Evolutionary conservation across 306 rosid genomes (phyloP), one percentile per base, ranked within the genome.

Genomic region (Quercus suber): DNA sequence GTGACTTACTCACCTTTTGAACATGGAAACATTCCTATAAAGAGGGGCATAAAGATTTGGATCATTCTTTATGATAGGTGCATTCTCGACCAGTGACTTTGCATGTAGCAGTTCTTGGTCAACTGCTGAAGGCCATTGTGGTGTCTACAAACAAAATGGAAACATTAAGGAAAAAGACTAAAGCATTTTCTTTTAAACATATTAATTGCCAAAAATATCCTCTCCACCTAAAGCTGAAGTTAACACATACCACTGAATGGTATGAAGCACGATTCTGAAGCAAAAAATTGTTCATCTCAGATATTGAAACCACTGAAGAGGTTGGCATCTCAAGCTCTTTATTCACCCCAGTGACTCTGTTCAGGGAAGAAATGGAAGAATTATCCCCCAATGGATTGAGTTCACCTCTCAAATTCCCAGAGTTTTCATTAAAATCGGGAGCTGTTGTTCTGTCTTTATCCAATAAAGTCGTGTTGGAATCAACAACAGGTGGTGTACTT

Each of bases 1-100:
- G 41, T 67, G 49, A 19, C 30, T 56, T 52, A 69, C 35, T 69
- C 3, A 90, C 99, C 93, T 91, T 84, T 80, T 89, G 89, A 95
- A 92, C 82, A 56, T 83, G 72, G 99, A 92, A 85, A 91, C 79
- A 69, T 95, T 95, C 70, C 85, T 87, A 76, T 83, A 95, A 69
- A 95, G 77, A 21, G 96, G 92, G 43, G 97, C 85, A 43, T 91
- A 84, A 55, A 95, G 94, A 55, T 69, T 74, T 25, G 84, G 87
- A 80, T 81, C 91, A 56, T 88, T 74, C 7, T 85, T 74, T 37
- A 88, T 79, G 30, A 73, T 27, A 25, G 94, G 97, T 75, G 96
- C 97, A 69, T 90, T 91, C 85, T 93, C 91, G 37, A 95, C 89
- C 82, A 89, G 90, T 73, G 76, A 84, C 84, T 89, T 84, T 59